phyloP scores from a whole-genome alignment of 371 early-diverging fungal genomes.

The Vairimorpha necatrix region DNA sequence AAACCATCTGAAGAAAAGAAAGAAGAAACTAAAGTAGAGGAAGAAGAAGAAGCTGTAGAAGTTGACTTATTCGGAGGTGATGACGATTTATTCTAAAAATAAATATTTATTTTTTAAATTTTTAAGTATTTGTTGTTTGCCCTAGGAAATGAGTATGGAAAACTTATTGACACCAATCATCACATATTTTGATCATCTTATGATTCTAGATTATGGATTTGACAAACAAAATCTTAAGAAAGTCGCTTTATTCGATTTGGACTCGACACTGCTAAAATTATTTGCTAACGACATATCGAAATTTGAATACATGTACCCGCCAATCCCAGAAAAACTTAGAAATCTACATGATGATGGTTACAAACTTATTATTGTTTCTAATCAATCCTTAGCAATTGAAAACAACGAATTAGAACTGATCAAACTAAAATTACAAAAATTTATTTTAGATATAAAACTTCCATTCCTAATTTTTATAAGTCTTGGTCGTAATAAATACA shows the following conservation, averaged over 20 bases:
- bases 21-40: slow-evolving; percentile 21
- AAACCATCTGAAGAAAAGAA: not conserved
- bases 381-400: slow-evolving; percentile 17
- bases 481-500: slow-evolving; percentile 15
- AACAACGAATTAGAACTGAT: not conserved
- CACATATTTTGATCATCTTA: not conserved
- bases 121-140: not conserved
- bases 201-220: slow-evolving; percentile 14
- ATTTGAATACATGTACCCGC: slow-evolving; percentile 12
- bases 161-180: not conserved
- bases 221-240: not conserved
- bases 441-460: slow-evolving; percentile 25
- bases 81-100: slow-evolving; percentile 5
- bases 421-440: not conserved
- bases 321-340: slow-evolving; percentile 2
- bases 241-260: slow-evolving; percentile 43
- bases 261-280: slow-evolving; percentile 23
- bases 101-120: not conserved
- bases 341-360: slow-evolving; percentile 18
- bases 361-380: slow-evolving; percentile 23
- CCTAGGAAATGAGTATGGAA: not conserved
- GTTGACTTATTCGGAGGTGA: slow-evolving; percentile 11
- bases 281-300: not conserved
- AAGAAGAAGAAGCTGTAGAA: slow-evolving; percentile 33
- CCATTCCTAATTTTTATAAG: slow-evolving; percentile 33